These are phyloP conservation scores for Pseudogymnoascus sp. DNA, from an alignment of 2,329 filamentous ascomycete species.

Conservation along the genomic window DNA sequence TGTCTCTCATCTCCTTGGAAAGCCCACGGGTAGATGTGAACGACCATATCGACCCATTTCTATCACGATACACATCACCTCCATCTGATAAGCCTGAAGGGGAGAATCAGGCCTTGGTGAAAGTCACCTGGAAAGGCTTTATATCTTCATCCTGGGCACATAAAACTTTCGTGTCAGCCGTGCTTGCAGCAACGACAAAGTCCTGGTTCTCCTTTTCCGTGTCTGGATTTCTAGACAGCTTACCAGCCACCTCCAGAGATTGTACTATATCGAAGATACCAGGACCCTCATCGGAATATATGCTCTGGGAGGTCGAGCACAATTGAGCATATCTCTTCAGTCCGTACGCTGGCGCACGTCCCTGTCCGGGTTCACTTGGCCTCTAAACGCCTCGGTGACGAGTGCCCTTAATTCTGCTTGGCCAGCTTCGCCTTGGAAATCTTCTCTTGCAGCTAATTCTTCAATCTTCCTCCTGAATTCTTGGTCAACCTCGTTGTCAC, in stretches of 20 bases:
- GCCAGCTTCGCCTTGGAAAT: constrained; percentile 74
- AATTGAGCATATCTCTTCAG: constrained; percentile 31
- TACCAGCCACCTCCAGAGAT: constrained; percentile 40
- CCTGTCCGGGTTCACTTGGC: constrained; percentile 53
- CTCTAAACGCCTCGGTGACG: constrained; percentile 71
- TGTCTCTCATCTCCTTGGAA: constrained; percentile 57
- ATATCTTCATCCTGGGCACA: constrained; percentile 47
- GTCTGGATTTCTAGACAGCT: constrained; percentile 42
- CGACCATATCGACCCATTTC: constrained; percentile 59
- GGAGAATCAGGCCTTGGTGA: constrained; percentile 36
- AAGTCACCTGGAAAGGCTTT: constrained; percentile 53
- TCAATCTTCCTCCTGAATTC: constrained; percentile 83
- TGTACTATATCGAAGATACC: constrained; percentile 48
- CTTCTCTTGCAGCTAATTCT: constrained; percentile 72
- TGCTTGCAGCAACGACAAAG: constrained; percentile 39
- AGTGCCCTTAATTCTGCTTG: constrained; percentile 73
- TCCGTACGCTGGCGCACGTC: constrained; percentile 56
- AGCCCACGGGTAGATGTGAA: constrained; percentile 53
- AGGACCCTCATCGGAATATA: constrained; percentile 43
- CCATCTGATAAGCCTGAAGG: constrained; percentile 10
- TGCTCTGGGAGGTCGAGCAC: constrained; percentile 50
- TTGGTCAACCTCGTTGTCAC: constrained; percentile 63
- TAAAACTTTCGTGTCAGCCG: constrained; percentile 37
- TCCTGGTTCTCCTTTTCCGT: constrained; percentile 50
- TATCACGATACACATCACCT: constrained; percentile 61